Base-by-base conservation (phyloP, 371 early-diverging fungal species). In the Mucor ambiguus region DNA sequence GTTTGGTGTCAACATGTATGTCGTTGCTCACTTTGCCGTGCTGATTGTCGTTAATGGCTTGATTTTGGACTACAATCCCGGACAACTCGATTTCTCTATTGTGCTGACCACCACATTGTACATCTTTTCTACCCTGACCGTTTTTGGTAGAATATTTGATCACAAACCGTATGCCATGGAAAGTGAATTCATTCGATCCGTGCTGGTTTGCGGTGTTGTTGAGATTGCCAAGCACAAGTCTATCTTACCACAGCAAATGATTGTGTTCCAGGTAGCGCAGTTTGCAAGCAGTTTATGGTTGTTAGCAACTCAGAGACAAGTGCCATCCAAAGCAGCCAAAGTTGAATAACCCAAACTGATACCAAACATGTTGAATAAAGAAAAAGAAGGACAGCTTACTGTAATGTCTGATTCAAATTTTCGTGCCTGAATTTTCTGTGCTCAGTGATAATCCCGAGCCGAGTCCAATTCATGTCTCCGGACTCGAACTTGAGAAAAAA, bases 1-100 rank as follows among this genome's bases (percentile, higher is more conserved):
- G 0, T 52, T 65, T 4, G 66, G 68, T 43, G 68, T 80, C 62
- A 77, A 79, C 49, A 60, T 72, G 46, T 84, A 84, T 49, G 69
- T 76, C 16, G 60, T 41, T 0, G 16, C 68, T 29, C 79, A 81
- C 41, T 81, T 81, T 48, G 58, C 64, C 8, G 63, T 81, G 54
- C 48, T 79, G 44, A 61, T 69, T 29, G 60, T 69, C 5, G 76
- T 73, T 26, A 73, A 64, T 24, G 56, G 66, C 11, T n/a, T 63
- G 7, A 20, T 73, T n/a, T 44, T 73, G 48, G 57, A 65, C 22
- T 48, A 44, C 32, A 26, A 60, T n/a, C 63, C 63, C 0, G 63
- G 55, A 1, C 46, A 57, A 20, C 56, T 69, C 7, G 54, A 65
- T 5, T 69, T 66, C 35, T 35, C 32, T 0, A 22, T 59, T 10